phyloP scores from a whole-genome alignment of 805 yeast species.

The Limtongia smithiae region DNA sequence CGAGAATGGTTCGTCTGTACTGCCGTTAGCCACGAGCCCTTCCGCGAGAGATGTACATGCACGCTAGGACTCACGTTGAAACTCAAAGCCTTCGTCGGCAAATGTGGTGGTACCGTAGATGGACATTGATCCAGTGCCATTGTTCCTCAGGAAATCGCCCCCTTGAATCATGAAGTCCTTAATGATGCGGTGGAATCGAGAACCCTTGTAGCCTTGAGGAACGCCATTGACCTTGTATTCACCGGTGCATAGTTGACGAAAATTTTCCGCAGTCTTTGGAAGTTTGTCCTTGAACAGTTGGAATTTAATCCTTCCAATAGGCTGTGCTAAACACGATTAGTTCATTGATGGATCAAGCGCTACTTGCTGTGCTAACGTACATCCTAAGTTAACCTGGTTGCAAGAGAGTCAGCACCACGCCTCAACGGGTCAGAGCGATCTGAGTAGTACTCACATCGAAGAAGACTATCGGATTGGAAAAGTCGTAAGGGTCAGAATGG shows the following conservation, averaged over 20 bases:
- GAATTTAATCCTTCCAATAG: slow-evolving; percentile 46
- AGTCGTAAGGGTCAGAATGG: slow-evolving; percentile 11
- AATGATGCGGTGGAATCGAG: slow-evolving; percentile 33
- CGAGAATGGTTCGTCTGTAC: slow-evolving; percentile 40
- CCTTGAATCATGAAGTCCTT: slow-evolving; percentile 48
- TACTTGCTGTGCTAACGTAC: slow-evolving; percentile 30
- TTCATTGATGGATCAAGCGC: background rate
- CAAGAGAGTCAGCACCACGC: slow-evolving; percentile 13
- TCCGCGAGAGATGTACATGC: background rate
- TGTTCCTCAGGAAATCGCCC: slow-evolving; percentile 46
- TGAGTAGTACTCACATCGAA: slow-evolving; percentile 43
- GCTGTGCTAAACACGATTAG: slow-evolving; percentile 29
- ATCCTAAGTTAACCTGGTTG: slow-evolving; percentile 33
- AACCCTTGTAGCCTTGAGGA: slow-evolving; percentile 46
- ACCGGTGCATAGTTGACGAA: slow-evolving; percentile 53
- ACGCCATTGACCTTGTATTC: slow-evolving; percentile 41
- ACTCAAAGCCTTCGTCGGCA: slow-evolving; percentile 45
- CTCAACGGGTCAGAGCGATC: no score
- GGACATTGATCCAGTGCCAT: slow-evolving; percentile 45
- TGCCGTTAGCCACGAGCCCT: background rate
- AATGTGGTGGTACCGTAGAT: slow-evolving; percentile 45
- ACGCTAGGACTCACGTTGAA: slow-evolving; percentile 33
- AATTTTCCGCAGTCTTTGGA: slow-evolving; percentile 50
- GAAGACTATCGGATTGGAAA: slow-evolving; percentile 41
- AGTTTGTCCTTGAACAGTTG: slow-evolving; percentile 42